Base-by-base conservation (phyloP, 2,329 filamentous ascomycete genomes). In the Penicillium sp. region DNA sequence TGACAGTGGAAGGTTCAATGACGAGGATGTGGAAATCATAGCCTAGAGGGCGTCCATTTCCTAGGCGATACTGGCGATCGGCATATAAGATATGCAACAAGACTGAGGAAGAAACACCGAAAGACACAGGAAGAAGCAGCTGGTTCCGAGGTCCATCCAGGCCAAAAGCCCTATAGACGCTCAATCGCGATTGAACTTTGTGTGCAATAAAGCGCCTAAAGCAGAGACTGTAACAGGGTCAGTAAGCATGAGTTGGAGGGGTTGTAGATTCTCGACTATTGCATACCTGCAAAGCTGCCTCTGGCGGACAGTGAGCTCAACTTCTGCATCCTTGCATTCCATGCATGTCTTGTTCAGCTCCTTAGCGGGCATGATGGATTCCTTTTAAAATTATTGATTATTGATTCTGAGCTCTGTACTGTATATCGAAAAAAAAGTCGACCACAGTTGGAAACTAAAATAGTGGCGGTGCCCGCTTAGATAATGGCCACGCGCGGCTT, bases 161-260 rank as follows among this genome's bases (percentile, higher is more conserved):
- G 11, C 44, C 44, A 35, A 47, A 41, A 7, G 50, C 43, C 65
- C 63, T 61, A 67, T 87, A 89, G 38, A 79, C 79, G 62, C 87
- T 85, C 77, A 89, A 83, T 44, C 91, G 89, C 73, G 93, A 93
- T 62, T 90, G 82, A 57, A 86, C 81, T 74, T 97, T 97, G 61
- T 84, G 86, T 56, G 83, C 79, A 51, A 96, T 80, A 76, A 91
- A 97, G 65, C 83, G 82, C 54, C 81, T 77, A 74, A 93, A 97
- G 75, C 94, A 97, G 58, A 80, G 75, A 52, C 87, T 90, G 27
- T 23, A 61, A 34, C 26, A 16, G 46, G 14, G 42, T 64, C 55
- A 64, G 56, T 57, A 45, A 39, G 32, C 39, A 41, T 29, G 30
- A 36, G 27, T 38, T 53, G 40, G 55, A 54, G 52, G 54, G 51